These are phyloP conservation scores for Penicillium polonicum DNA, from an alignment of 2,329 filamentous ascomycete genomes.

Conservation along the genomic window DNA sequence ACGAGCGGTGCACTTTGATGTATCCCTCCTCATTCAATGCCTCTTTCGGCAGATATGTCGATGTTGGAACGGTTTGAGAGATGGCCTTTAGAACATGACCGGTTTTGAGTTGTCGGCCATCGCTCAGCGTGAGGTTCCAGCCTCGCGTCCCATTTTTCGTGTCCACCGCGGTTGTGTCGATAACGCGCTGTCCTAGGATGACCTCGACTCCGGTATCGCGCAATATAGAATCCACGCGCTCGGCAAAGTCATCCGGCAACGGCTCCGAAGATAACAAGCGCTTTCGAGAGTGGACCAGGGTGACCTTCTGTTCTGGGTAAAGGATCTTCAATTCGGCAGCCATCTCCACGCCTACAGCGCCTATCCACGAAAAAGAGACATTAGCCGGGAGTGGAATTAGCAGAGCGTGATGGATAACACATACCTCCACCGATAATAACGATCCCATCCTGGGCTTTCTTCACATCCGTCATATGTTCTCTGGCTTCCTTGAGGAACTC, in stretches of 20 bases:
- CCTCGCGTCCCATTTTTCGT: constrained; percentile 16
- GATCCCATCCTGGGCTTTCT: constrained; percentile 50
- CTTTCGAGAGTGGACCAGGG: constrained; percentile 69
- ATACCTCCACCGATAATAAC: constrained; percentile 70
- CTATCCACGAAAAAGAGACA: constrained; percentile 30
- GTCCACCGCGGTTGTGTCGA: constrained; percentile 23
- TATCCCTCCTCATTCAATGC: constrained; percentile 64
- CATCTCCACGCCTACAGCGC: constrained; percentile 80
- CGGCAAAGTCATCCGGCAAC: constrained; percentile 65
- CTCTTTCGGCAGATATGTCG: constrained; percentile 59
- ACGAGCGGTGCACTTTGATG: constrained; percentile 60
- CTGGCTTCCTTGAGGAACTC: constrained; percentile 29
- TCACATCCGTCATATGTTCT: constrained; percentile 35
- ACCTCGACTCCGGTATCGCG: constrained; percentile 58
- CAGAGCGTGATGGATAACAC: background rate
- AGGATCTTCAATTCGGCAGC: constrained; percentile 72
- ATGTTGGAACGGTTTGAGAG: constrained; percentile 62
- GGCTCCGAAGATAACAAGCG: constrained; percentile 71
- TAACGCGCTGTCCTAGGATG: constrained; percentile 29
- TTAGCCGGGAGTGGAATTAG: background rate
- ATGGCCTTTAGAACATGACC: constrained; percentile 70
- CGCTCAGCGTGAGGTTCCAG: constrained; percentile 55
- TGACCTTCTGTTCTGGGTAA: constrained; percentile 65
- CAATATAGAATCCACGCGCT: constrained; percentile 58
- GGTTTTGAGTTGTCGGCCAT: constrained; percentile 59